Conservation (phyloP, 257 asterid genomes). For the Thymus mandschuricus region DNA sequence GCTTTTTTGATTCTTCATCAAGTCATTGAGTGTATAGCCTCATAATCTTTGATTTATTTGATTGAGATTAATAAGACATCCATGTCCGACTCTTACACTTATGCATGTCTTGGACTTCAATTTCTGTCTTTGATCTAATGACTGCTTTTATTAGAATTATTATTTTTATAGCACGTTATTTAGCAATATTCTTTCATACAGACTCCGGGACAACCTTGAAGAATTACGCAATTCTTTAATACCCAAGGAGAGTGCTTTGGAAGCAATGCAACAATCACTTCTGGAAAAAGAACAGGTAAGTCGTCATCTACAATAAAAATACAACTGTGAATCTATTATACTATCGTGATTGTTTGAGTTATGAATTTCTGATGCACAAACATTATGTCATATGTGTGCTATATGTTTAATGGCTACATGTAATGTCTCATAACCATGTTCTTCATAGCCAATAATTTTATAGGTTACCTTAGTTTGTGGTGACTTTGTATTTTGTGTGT, state of each 20-base stretch:
- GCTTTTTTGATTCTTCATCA: neutral
- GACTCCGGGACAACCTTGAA: constrained; percentile 88
- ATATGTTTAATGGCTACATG: neutral
- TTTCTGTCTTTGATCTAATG: constrained; percentile 15
- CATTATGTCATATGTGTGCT: neutral
- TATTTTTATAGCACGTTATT: constrained; percentile 26
- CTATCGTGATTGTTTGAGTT: constrained; percentile 12
- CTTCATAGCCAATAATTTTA: constrained; percentile 9
- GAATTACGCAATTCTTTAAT: constrained; percentile 78
- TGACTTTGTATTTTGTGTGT: constrained; percentile 7
- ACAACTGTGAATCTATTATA: constrained; percentile 14
- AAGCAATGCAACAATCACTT: constrained; percentile 80
- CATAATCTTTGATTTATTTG: constrained; percentile 12
- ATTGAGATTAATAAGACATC: neutral
- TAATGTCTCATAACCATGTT: neutral
- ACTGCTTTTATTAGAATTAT: constrained; percentile 25
- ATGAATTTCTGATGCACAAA: neutral
- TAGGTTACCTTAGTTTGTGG: neutral
- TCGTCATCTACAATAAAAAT: constrained; percentile 23
- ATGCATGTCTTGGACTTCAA: constrained; percentile 24
- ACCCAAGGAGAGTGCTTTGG: constrained; percentile 88
- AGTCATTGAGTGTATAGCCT: constrained; percentile 17
- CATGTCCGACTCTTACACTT: constrained; percentile 9
- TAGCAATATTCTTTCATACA: constrained; percentile 42
- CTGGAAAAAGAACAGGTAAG: constrained; percentile 85